phyloP scores from a whole-genome alignment of 306 rosid species.

The Cicer pinnatifidum region DNA sequence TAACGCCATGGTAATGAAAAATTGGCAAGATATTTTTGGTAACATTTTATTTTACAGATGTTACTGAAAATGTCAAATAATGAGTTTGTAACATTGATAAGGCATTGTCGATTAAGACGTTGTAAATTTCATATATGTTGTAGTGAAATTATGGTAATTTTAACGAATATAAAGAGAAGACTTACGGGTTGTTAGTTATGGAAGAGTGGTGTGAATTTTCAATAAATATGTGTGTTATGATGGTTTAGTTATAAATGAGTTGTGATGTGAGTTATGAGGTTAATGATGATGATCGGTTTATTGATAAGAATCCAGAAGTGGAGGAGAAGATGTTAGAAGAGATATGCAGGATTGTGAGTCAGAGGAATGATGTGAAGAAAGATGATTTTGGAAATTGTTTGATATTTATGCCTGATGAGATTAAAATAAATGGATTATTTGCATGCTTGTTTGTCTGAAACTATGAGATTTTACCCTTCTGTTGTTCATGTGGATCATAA shows the following conservation, averaged over 20 bases:
- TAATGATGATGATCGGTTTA: slow-evolving; percentile 53
- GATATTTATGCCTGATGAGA: slow-evolving; percentile 70
- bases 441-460: slow-evolving; percentile 90
- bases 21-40: no score
- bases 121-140: no score
- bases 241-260: no score
- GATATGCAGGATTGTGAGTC: slow-evolving; percentile 55
- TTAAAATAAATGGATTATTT: slow-evolving; percentile 88
- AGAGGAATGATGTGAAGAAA: slow-evolving; percentile 47
- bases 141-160: not conserved
- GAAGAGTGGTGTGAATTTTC: no score
- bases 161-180: no score
- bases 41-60: no score
- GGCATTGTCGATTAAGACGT: no score
- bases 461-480: slow-evolving; percentile 88
- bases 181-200: no score
- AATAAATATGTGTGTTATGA: no score
- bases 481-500: slow-evolving; percentile 93
- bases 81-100: no score
- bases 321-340: slow-evolving; percentile 70
- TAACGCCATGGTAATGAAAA: not conserved
- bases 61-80: no score
- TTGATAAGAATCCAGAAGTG: slow-evolving; percentile 65
- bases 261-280: no score
- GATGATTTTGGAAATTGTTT: slow-evolving; percentile 40